These are phyloP conservation scores for Eutrema heterophyllum DNA, from an alignment of 345 rosid genomes.

Conservation along the genomic window DNA sequence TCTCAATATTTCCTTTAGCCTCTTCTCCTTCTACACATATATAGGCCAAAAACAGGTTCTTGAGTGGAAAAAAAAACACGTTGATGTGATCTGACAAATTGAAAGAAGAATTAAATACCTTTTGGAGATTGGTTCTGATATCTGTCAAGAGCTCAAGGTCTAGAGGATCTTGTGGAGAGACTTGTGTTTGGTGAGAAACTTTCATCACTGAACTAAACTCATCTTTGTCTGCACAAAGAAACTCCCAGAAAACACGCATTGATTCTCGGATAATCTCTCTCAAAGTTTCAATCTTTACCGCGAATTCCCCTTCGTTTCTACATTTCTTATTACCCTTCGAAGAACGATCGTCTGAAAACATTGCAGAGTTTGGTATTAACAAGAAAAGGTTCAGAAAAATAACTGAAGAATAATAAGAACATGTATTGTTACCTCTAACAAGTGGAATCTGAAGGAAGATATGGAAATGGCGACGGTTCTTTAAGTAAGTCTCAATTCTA, in stretches of 20 bases:
- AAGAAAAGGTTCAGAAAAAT: background rate
- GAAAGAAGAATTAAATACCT: constrained; percentile 36
- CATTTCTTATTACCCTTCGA: constrained; percentile 40
- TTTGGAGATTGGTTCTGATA: constrained; percentile 48
- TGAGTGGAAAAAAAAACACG: background rate
- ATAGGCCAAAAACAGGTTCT: background rate
- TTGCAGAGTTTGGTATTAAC: background rate
- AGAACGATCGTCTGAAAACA: constrained; percentile 47
- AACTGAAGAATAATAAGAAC: background rate
- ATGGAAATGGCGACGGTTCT: constrained; percentile 47
- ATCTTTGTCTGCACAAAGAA: constrained; percentile 49
- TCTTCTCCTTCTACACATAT: constrained; percentile 54
- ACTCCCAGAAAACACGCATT: constrained; percentile 56
- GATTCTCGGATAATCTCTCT: constrained; percentile 44
- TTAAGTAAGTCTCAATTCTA: constrained; percentile 59
- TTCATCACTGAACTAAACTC: constrained; percentile 25
- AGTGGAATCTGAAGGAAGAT: constrained; percentile 73
- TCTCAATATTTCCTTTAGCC: constrained; percentile 62
- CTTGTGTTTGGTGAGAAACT: constrained; percentile 37
- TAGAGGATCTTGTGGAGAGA: constrained; percentile 42
- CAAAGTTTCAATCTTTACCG: constrained; percentile 37
- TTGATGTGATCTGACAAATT: background rate
- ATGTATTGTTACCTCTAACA: constrained; percentile 50
- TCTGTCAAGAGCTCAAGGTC: constrained; percentile 46
- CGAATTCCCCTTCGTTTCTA: constrained; percentile 39